These are phyloP conservation scores for Colletotrichum magnum DNA, from an alignment of 2,329 filamentous ascomycete genomes.

Conservation along the genomic window DNA sequence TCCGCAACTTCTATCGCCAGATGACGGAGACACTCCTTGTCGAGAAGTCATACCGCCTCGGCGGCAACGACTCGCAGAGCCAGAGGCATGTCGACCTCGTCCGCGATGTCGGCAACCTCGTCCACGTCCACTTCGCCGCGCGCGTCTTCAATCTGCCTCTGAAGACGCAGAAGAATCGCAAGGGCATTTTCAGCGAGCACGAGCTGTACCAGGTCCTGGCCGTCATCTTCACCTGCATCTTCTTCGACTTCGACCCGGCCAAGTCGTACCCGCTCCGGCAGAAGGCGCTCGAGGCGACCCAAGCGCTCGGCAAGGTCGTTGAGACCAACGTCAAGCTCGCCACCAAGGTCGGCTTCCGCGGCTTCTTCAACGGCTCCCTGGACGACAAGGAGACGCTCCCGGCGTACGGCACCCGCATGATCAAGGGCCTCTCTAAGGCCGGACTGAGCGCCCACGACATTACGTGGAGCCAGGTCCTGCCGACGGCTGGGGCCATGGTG, in stretches of 20 bases:
- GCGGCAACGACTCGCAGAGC: slow-evolving; percentile 39
- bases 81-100: slow-evolving; percentile 76
- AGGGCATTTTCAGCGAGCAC: slow-evolving; percentile 69
- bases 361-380: slow-evolving; percentile 66
- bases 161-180: slow-evolving; percentile 72
- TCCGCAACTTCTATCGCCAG: slow-evolving; percentile 77
- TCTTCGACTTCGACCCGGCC: slow-evolving; percentile 75
- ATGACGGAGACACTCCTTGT: slow-evolving; percentile 73
- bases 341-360: slow-evolving; percentile 60
- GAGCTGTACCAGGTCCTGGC: slow-evolving; percentile 75
- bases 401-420: slow-evolving; percentile 75
- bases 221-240: slow-evolving; percentile 75
- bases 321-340: slow-evolving; percentile 76
- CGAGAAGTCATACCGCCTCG: slow-evolving; percentile 75
- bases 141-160: slow-evolving; percentile 76
- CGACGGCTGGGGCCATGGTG: slow-evolving; percentile 76
- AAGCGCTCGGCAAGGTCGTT: slow-evolving; percentile 72
- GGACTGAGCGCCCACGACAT: slow-evolving; percentile 76
- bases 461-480: slow-evolving; percentile 79
- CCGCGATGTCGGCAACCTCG: slow-evolving; percentile 78
- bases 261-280: slow-evolving; percentile 76
- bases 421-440: slow-evolving; percentile 74
- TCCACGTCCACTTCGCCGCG: slow-evolving; percentile 74
- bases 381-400: slow-evolving; percentile 69
- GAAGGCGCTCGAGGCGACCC: slow-evolving; percentile 68